Percentiles rank a stretch among this genome's conserved stretches.
phyloP scores from a whole-genome alignment of 352 stramenopile species.

The Pythium coloratum region DNA sequence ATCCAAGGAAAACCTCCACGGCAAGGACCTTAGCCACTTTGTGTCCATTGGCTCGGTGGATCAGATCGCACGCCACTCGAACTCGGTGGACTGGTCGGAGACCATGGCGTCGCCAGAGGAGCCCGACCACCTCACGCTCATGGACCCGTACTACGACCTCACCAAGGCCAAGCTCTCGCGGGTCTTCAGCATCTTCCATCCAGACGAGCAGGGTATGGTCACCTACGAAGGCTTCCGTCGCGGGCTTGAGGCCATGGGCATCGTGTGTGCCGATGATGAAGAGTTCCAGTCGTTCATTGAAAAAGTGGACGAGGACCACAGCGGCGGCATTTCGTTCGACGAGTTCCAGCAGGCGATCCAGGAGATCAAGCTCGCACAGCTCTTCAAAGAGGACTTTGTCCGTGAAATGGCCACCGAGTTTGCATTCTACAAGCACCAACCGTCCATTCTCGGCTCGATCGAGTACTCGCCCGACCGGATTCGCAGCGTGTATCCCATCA shows the following conservation, averaged over 20 bases:
- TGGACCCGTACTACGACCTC: slow-evolving; percentile 87
- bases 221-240: slow-evolving; percentile 74
- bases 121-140: slow-evolving; percentile 56
- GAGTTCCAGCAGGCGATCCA: slow-evolving; percentile 89
- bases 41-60: slow-evolving; percentile 63
- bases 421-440: slow-evolving; percentile 16
- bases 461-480: slow-evolving; percentile 81
- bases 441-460: slow-evolving; percentile 51
- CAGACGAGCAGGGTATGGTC: slow-evolving; percentile 64
- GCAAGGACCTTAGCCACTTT: slow-evolving; percentile 62
- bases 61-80: slow-evolving; percentile 31
- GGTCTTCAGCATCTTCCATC: slow-evolving; percentile 66
- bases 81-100: slow-evolving; percentile 69
- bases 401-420: slow-evolving; percentile 32
- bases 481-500: slow-evolving; percentile 69
- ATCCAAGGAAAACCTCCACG: slow-evolving; percentile 46
- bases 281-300: slow-evolving; percentile 72
- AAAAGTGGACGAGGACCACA: slow-evolving; percentile 81
- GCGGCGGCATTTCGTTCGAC: slow-evolving; percentile 80
- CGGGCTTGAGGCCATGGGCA: slow-evolving; percentile 75
- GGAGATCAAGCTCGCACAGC: slow-evolving; percentile 86
- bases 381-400: slow-evolving; percentile 72
- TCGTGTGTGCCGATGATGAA: slow-evolving; percentile 57
- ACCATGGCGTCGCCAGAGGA: slow-evolving; percentile 44
- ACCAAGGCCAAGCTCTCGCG: slow-evolving; percentile 69